A percentile compares a stretch with the other conserved stretches of the same genome.
Conservation (phyloP, 2,329 filamentous ascomycete species). For the Fusarium coffeatum region DNA sequence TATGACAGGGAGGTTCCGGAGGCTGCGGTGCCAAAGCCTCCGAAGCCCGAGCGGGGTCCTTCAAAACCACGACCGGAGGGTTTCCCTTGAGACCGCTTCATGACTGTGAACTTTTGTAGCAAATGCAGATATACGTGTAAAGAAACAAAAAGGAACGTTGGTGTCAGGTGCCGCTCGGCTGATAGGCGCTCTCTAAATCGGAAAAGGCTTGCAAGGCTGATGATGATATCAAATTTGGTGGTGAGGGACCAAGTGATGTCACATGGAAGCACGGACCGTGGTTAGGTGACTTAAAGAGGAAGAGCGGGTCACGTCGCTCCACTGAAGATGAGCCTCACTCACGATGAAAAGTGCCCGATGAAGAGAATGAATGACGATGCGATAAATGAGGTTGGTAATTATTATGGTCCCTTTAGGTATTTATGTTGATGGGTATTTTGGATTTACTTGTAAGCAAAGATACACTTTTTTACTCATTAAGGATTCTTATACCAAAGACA, state of each 20-base stretch:
- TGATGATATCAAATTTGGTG: constrained; percentile 43
- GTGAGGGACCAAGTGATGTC: constrained; percentile 45
- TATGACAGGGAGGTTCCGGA: constrained; percentile 76
- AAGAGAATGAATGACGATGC: neutral
- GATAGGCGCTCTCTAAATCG: constrained; percentile 17
- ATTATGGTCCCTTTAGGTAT: neutral
- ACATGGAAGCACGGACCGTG: constrained; percentile 42
- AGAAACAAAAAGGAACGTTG: constrained; percentile 7
- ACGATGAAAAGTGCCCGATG: neutral
- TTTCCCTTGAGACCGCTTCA: constrained; percentile 49
- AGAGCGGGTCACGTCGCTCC: constrained; percentile 17
- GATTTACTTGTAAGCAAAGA: no score
- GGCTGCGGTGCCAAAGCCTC: constrained; percentile 52
- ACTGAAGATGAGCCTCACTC: constrained; percentile 22
- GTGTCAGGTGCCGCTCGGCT: constrained; percentile 28
- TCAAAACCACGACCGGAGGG: constrained; percentile 42
- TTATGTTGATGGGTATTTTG: neutral
- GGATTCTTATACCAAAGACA: neutral
- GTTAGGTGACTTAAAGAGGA: constrained; percentile 12
- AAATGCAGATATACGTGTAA: neutral
- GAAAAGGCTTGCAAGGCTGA: constrained; percentile 27
- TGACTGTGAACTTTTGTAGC: constrained; percentile 17
- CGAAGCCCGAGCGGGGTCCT: constrained; percentile 43
- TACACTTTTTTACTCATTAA: neutral
- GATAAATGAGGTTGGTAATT: neutral